Conservation (phyloP, 371 early-diverging fungal species). For the Nematocida minor region DNA sequence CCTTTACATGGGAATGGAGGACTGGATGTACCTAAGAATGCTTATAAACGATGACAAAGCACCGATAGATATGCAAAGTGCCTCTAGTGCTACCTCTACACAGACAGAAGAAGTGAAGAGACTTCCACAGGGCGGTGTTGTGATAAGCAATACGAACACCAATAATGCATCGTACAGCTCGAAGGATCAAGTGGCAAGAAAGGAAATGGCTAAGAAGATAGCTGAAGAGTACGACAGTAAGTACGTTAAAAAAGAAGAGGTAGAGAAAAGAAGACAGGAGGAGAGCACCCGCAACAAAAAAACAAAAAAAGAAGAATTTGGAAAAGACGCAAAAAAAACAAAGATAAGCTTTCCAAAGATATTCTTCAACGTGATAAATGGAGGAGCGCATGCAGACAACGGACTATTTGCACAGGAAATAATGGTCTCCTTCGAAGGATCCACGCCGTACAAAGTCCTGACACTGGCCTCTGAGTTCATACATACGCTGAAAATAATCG, state of each 20-base stretch:
- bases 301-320: not conserved
- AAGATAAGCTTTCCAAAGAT: constrained; percentile 75
- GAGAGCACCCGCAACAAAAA: not conserved
- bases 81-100: constrained; percentile 75
- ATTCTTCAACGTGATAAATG: constrained; percentile 96
- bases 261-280: not conserved
- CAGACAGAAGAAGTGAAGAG: constrained; percentile 68
- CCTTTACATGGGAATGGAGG: constrained; percentile 69
- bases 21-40: not conserved
- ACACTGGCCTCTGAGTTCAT: constrained; percentile 74
- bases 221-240: not conserved
- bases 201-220: not conserved
- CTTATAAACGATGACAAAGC: not conserved
- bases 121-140: not conserved
- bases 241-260: not conserved
- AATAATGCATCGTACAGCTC: not conserved
- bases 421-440: constrained; percentile 72
- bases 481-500: constrained; percentile 79
- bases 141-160: not conserved
- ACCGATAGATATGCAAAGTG: not conserved
- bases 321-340: not conserved
- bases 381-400: constrained; percentile 96
- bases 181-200: not conserved
- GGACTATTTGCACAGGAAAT: constrained; percentile 97
- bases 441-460: constrained; percentile 41